Conservation (phyloP, 768 basidiomycete species). For the Mycena rebaudengoi region DNA sequence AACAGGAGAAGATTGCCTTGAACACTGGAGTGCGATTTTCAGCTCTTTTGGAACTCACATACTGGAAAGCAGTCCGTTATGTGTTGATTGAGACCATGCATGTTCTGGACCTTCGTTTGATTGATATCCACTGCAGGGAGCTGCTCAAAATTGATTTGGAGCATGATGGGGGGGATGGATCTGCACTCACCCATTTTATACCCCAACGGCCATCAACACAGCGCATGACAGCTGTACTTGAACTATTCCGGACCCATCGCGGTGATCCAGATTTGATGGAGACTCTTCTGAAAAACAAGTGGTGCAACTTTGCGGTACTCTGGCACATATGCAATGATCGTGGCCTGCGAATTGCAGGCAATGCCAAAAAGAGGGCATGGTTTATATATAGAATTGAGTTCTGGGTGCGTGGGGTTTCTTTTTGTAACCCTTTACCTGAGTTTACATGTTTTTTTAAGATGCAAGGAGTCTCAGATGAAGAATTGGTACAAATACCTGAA, state of each 20-base stretch:
- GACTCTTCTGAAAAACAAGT: not conserved
- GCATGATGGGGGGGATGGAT: slow-evolving; percentile 15
- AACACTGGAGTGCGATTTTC: slow-evolving; percentile 39
- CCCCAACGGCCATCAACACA: not conserved
- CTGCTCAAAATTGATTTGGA: slow-evolving; percentile 33
- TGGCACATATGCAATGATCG: slow-evolving; percentile 14
- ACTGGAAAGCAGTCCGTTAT: slow-evolving; percentile 45
- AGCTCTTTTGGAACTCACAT: slow-evolving; percentile 43
- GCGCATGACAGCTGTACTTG: not conserved
- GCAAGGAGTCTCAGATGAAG: too few species aligned
- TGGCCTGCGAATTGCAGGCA: not conserved
- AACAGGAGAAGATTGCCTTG: slow-evolving; percentile 29
- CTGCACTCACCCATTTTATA: not conserved
- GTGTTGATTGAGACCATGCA: slow-evolving; percentile 52
- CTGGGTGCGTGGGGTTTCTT: slow-evolving; percentile 7
- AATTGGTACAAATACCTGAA: too few species aligned
- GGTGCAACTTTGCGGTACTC: not conserved
- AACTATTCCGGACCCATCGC: not conserved
- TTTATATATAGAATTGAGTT: not conserved
- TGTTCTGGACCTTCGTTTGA: slow-evolving; percentile 43
- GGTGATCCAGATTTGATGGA: not conserved
- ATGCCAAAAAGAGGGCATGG: slow-evolving; percentile 5
- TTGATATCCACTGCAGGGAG: slow-evolving; percentile 41
- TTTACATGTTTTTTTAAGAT: too few species aligned
- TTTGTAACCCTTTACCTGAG: too few species aligned